These are phyloP conservation scores for Bipolaris bicolor DNA, from an alignment of 2,329 filamentous ascomycete species.

Conservation along the genomic window DNA sequence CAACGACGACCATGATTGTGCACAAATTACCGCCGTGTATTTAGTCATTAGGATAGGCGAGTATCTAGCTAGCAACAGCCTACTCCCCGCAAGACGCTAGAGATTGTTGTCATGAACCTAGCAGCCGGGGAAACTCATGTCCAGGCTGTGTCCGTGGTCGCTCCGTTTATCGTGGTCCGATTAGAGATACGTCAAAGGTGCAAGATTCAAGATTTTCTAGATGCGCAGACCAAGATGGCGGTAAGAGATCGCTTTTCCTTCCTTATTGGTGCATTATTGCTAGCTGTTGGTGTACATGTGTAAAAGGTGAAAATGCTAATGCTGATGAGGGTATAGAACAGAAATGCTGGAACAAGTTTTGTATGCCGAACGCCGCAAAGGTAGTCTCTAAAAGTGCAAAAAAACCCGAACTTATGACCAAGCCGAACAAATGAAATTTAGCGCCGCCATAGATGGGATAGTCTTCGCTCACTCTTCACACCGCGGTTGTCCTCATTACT, in stretches of 20 bases:
- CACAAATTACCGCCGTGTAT: neutral
- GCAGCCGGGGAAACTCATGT: neutral
- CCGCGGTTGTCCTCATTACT: constrained; percentile 15
- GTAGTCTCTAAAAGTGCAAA: neutral
- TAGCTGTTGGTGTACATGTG: neutral
- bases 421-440: neutral
- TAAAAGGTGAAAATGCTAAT: neutral
- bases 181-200: neutral
- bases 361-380: constrained; percentile 1
- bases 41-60: neutral
- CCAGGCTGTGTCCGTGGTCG: constrained; percentile 2
- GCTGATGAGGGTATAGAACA: constrained; percentile 29
- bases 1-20: neutral
- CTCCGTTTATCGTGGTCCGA: neutral
- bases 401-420: neutral
- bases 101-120: neutral
- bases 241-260: neutral
- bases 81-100: neutral
- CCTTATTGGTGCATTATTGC: neutral
- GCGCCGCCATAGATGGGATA: constrained; percentile 21
- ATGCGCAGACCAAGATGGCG: neutral
- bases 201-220: neutral
- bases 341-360: constrained; percentile 6
- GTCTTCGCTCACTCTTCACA: constrained; percentile 20
- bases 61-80: neutral